A percentile compares a stretch with the other conserved stretches of the same genome.
Evolutionary conservation across 1,139 yeast genomes (phyloP).

Genomic region (Nematodospora anomalae): DNA sequence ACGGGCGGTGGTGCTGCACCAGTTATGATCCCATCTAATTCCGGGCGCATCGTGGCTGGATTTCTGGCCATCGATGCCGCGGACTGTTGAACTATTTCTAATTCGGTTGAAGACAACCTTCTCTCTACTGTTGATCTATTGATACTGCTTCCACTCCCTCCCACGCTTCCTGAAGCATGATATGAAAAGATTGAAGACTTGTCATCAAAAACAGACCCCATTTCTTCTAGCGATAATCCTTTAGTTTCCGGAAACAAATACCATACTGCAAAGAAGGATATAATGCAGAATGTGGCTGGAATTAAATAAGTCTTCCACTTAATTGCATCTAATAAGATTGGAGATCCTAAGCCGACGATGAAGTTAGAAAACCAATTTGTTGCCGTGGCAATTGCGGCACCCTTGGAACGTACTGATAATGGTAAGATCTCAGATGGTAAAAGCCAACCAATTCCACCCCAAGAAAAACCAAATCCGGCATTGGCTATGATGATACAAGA

Average conservation of each 20-base stretch:
- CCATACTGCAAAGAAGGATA: slow-evolving; percentile 60
- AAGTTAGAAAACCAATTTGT: slow-evolving; percentile 95
- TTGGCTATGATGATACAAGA: slow-evolving; percentile 74
- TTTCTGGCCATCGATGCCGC: slow-evolving; percentile 44
- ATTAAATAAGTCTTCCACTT: slow-evolving; percentile 80
- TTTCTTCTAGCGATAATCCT: slow-evolving; percentile 54
- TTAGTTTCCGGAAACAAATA: slow-evolving; percentile 55
- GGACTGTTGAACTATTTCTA: slow-evolving; percentile 27
- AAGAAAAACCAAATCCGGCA: slow-evolving; percentile 82
- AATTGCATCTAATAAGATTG: slow-evolving; percentile 73
- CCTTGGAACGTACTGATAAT: slow-evolving; percentile 82
- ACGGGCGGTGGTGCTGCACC: slow-evolving; percentile 6
- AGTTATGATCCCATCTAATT: slow-evolving; percentile 13
- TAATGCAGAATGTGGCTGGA: slow-evolving; percentile 74
- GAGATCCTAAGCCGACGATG: slow-evolving; percentile 88
- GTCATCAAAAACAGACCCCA: slow-evolving; percentile 54
- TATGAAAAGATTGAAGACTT: slow-evolving; percentile 45
- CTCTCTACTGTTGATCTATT: slow-evolving; percentile 19
- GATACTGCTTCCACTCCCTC: slow-evolving; percentile 9
- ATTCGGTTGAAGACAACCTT: slow-evolving; percentile 20
- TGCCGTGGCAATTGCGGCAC: slow-evolving; percentile 89
- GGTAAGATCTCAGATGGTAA: slow-evolving; percentile 84
- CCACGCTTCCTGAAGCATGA: slow-evolving; percentile 32
- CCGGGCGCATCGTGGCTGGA: slow-evolving; percentile 34
- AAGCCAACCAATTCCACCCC: slow-evolving; percentile 98